Base-by-base conservation (phyloP, 2,329 filamentous ascomycete species). In the Dactylellina haptotyla region DNA sequence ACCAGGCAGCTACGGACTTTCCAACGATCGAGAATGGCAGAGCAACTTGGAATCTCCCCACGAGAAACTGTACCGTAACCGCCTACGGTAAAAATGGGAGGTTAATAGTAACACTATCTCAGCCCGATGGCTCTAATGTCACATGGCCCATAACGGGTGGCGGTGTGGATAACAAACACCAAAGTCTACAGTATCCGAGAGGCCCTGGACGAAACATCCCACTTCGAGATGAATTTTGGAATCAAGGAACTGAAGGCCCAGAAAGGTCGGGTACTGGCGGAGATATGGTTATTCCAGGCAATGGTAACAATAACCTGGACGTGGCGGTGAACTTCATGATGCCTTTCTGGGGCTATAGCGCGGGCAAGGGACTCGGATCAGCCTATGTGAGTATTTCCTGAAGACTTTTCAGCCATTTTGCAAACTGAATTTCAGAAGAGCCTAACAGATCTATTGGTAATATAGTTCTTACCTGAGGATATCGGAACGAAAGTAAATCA, bases 61-160 rank as follows among this genome's bases (percentile, higher is more conserved):
- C 59, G 9, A 30, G 23, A 45, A 16, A 16, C 9, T 56, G 59
- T 25, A 43, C 59, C 32, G 59, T 64, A 20, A 25, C 4, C 30
- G 48, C 59, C 6, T 45, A 18, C 10, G 3, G 1, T 2, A 9
- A 45, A 3, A 45, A 32, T 2, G 37, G 48, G 9, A 43, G 59
- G 8, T 34, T 64, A n/a, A 37, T 30, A n/a, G 25, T 64, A 3
- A 18, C 1, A n/a, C 18, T 64, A 43, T 43, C 48, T 1, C 59
- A 64, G 18, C 59, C 59, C 1, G 37, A 64, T 26, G 23, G 23
- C 4, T 64, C 59, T 5, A 56, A 25, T 18, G 32, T 64, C 9
- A 64, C 59, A 3, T 64, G 59, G 59, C 59, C 59, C 9, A 16
- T 64, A 14, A 64, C 46, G 3, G 59, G 59, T 10, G 46, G 59